Percentiles rank a stretch among this genome's conserved stretches.
Conservation (phyloP, 176 grass and related monocot genomes). For the Areca catechu region DNA sequence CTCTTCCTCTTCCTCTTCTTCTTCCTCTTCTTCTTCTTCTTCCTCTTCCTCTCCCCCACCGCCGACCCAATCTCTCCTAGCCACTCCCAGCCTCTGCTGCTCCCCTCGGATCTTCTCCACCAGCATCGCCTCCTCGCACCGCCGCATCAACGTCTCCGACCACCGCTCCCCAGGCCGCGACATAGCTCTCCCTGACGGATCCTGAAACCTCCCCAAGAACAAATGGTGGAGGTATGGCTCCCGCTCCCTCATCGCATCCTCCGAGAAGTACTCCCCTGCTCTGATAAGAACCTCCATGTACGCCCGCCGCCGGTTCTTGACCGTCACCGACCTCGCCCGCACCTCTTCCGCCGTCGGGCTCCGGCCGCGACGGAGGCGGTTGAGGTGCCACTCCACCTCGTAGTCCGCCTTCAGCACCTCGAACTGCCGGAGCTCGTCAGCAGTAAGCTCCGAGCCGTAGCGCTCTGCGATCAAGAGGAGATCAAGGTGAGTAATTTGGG, state of each 20-base stretch:
- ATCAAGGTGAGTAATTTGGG: neutral
- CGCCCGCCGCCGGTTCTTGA: conserved; percentile 70
- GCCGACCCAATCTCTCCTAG: conserved; percentile 59
- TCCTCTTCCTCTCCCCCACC: conserved; percentile 25
- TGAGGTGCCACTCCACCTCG: conserved; percentile 84
- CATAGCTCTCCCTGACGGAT: conserved; percentile 51
- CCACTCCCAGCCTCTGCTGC: conserved; percentile 59
- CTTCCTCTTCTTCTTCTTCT: conserved; percentile 11
- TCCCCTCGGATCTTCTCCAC: conserved; percentile 77
- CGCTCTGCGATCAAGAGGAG: conserved; percentile 29
- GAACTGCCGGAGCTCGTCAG: conserved; percentile 48
- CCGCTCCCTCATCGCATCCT: conserved; percentile 87
- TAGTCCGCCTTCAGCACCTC: conserved; percentile 58
- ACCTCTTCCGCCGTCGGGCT: conserved; percentile 1
- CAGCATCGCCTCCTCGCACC: conserved; percentile 60
- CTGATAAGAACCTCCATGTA: conserved; percentile 55
- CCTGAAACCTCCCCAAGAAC: conserved; percentile 72
- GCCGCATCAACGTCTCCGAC: conserved; percentile 79
- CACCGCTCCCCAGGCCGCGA: conserved; percentile 63
- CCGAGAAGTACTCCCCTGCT: conserved; percentile 81
- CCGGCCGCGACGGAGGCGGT: conserved; percentile 23
- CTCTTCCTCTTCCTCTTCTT: conserved; percentile 21
- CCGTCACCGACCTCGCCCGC: conserved; percentile 25
- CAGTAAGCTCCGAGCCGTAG: conserved; percentile 41
- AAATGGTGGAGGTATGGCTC: conserved; percentile 84